Percentiles rank a stretch among this genome's conserved stretches.
phyloP scores from a whole-genome alignment of 345 rosid genomes.

The Citrus medica region DNA sequence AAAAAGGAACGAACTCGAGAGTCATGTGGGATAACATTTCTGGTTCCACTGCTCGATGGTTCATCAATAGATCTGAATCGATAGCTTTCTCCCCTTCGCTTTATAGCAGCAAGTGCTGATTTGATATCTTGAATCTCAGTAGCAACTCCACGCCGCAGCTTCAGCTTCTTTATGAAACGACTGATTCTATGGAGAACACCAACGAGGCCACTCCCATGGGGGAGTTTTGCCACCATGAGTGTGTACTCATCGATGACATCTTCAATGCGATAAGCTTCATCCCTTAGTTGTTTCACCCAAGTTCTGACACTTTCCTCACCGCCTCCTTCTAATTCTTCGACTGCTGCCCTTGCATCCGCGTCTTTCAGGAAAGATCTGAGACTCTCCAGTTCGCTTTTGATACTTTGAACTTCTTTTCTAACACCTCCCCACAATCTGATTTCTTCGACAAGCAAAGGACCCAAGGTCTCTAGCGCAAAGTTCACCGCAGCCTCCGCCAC shows the following conservation, averaged over 20 bases:
- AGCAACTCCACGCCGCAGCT: no score
- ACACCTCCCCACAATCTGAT: constrained; percentile 1
- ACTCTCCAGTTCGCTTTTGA: constrained; percentile 6
- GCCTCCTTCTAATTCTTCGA: neutral
- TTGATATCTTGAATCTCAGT: no score
- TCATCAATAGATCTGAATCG: no score
- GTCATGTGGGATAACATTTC: no score
- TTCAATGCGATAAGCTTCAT: constrained; percentile 20
- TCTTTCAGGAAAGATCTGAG: constrained; percentile 13
- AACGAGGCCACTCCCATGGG: no score
- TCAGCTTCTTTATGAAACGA: no score
- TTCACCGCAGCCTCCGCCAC: neutral
- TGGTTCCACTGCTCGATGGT: no score
- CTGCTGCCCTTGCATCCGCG: constrained; percentile 11
- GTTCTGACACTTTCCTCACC: neutral
- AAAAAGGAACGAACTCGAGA: no score
- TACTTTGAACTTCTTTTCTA: neutral
- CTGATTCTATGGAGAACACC: no score
- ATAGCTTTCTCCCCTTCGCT: no score
- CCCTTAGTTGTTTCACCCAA: constrained; percentile 19
- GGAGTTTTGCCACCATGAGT: no score
- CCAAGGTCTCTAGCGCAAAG: neutral
- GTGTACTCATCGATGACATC: constrained; percentile 7
- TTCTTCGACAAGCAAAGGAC: constrained; percentile 1
- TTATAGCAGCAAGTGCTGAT: no score